phyloP scores from a whole-genome alignment of 2,329 filamentous ascomycete genomes.

The Coniella vitis region DNA sequence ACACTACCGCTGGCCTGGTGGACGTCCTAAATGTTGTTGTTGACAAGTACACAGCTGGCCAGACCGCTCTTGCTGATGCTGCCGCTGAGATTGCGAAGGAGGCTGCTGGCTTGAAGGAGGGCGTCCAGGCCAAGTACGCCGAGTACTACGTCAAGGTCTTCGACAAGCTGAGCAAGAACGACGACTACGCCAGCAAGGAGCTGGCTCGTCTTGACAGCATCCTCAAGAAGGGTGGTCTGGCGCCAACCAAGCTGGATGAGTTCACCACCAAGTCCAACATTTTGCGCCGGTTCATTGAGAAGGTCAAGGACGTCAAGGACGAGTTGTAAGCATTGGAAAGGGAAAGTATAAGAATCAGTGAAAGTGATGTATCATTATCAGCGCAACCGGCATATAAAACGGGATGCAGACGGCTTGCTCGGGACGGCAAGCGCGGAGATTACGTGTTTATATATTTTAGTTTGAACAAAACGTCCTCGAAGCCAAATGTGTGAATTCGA shows the following conservation, averaged over 20 bases:
- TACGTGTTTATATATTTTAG: too few relatives aligned
- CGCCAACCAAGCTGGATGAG: constrained; percentile 82
- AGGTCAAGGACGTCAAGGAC: constrained; percentile 55
- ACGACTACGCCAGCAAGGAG: constrained; percentile 80
- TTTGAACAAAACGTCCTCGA: too few relatives aligned
- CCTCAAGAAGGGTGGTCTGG: constrained; percentile 78
- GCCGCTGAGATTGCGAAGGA: constrained; percentile 66
- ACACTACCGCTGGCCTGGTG: constrained; percentile 74
- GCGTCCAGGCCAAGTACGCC: constrained; percentile 66
- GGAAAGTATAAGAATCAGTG: neutral
- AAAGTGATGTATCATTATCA: neutral
- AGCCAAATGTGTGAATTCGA: too few relatives aligned
- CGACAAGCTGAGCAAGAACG: constrained; percentile 72
- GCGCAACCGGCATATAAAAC: neutral
- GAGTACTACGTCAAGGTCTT: constrained; percentile 93
- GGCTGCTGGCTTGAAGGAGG: constrained; percentile 56
- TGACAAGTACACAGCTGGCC: constrained; percentile 58
- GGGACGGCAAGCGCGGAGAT: too few relatives aligned
- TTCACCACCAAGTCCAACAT: constrained; percentile 83
- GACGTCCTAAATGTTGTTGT: constrained; percentile 71
- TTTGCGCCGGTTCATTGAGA: constrained; percentile 65
- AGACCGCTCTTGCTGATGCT: constrained; percentile 55
- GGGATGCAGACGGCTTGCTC: neutral
- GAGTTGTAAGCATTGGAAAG: constrained; percentile 49
- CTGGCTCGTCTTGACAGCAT: constrained; percentile 71